Base-by-base conservation (phyloP, 2,329 filamentous ascomycete species). In the Cladosporium sp. region DNA sequence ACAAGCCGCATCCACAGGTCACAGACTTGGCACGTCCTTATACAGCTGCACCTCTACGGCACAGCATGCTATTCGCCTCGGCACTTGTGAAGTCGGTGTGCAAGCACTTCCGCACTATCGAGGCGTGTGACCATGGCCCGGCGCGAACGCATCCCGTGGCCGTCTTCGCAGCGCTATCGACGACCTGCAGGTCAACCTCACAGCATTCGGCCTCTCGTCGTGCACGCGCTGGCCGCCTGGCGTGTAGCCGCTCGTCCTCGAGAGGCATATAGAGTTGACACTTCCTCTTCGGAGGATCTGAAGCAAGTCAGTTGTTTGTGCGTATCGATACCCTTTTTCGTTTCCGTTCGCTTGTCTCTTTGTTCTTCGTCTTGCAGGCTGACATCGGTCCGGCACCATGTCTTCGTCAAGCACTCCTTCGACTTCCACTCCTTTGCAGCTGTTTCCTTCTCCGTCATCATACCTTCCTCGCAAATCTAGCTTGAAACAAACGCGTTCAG, bases 31-130 rank as follows among this genome's bases (percentile, higher is more conserved):
- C 56, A 43, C 39, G 39, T 47, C 49, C 54, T 37, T 39, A 54
- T 38, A 56, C 42, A 34, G n/a, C 55, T 51, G 47, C 51, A 58
- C 7, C 37, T 49, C 40, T 19, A 66, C 65, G 65, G 67, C 62
- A 65, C 64, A 64, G 61, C 64, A 63, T 30, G 55, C 64, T 37
- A 68, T 68, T 67, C 64, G 67, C 62, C 61, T 60, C 61, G 51
- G 40, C 47, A 58, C 20, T 52, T 51, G 55, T 38, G 17, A 51
- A 43, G 47, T 51, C 55, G 40, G 47, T 47, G 55, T 51, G 40
- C 49, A 50, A n/a, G 47, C 42, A 20, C 17, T n/a, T 37, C 51
- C 51, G 56, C 51, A 63, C 59, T 61, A 55, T 56, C 51, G 19
- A 58, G 42, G 43, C 55, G 45, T 34, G 38, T 58, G 47, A 52